phyloP scores from a whole-genome alignment of 2,329 filamentous ascomycete genomes.

The Penicillium sp. region DNA sequence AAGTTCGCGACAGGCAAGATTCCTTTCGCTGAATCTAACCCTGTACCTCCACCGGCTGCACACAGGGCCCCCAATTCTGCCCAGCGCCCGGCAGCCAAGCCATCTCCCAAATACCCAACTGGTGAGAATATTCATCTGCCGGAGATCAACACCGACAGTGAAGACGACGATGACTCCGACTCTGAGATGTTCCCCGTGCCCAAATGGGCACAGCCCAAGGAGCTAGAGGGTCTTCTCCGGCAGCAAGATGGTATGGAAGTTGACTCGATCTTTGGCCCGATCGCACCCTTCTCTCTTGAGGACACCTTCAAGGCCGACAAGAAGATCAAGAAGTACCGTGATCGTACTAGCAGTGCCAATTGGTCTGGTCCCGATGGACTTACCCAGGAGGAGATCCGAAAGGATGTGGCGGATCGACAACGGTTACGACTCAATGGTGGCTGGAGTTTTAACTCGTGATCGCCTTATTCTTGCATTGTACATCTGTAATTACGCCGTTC shows the following conservation, averaged over 20 bases:
- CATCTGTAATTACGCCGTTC: conserved; percentile 8
- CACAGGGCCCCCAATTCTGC: conserved; percentile 63
- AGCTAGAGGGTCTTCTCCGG: conserved; percentile 72
- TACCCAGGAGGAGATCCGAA: conserved; percentile 83
- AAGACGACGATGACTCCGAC: conserved; percentile 73
- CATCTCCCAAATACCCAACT: conserved; percentile 83
- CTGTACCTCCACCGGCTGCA: conserved; percentile 50
- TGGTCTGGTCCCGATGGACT: conserved; percentile 82
- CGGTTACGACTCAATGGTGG: conserved; percentile 79
- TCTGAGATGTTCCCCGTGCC: conserved; percentile 65
- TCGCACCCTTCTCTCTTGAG: conserved; percentile 88
- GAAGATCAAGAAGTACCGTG: conserved; percentile 85
- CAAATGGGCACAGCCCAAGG: conserved; percentile 86
- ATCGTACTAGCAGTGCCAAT: conserved; percentile 90
- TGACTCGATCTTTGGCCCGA: conserved; percentile 90
- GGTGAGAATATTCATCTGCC: conserved; percentile 90
- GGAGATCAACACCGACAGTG: conserved; percentile 92
- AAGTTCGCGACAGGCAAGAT: conserved; percentile 87
- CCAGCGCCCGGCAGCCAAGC: conserved; percentile 50
- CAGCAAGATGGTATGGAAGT: conserved; percentile 73
- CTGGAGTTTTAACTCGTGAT: conserved; percentile 64
- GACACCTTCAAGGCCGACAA: conserved; percentile 92
- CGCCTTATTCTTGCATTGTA: conserved; percentile 3
- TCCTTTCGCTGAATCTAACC: conserved; percentile 75
- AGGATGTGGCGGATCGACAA: conserved; percentile 77